Evolutionary conservation across 768 basidiomycete genomes (phyloP), one percentile per base, ranked within the genome.

Genomic region (Amanita pseudoporphyria): DNA sequence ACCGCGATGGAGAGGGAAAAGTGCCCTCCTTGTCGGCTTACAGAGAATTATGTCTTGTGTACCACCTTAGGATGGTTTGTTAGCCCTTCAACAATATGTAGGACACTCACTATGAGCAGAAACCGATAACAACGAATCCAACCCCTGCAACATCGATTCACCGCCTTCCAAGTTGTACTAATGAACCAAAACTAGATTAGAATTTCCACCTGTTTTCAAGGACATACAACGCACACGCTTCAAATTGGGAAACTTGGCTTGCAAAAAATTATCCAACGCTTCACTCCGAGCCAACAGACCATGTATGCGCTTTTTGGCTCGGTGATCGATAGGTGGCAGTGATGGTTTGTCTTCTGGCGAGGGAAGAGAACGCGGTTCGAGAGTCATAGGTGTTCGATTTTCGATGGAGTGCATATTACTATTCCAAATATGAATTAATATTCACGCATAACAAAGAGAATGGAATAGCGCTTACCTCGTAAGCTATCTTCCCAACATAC

Each of bases 81-180:
- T 26, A 47, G 35, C 0, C 12, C 30, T 2, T 10, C 9, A n/a
- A 24, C 3, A 26, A 26, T 10, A 28, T 21, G 13, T 13, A n/a
- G n/a, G n/a, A n/a, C 7, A 21, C 45, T 28, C 84, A 38, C 78
- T 76, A 57, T 69, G 64, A 2, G 87, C 74, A 6, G 89, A 82
- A 2, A 76, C 70, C 0, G 72, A 67, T 57, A 96, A 89, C 14
- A 96, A 63, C 0, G 78, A 70, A 52, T 93, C 88, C 2, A 95
- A 68, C 1, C 90, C 92, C 3, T 90, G 86, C 21, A 96, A 65
- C 92, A 95, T 94, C 2, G 88, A 90, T 67, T 95, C 93, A 1
- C 86, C 93, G 2, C 93, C 93, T 64, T 96, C 92, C 32, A 94
- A 72, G 0, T 88, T 90, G 63, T 90, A 90, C 59, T 89, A 76